phyloP scores from a whole-genome alignment of 78 protist genomes.

The Isochrysis galbana region DNA sequence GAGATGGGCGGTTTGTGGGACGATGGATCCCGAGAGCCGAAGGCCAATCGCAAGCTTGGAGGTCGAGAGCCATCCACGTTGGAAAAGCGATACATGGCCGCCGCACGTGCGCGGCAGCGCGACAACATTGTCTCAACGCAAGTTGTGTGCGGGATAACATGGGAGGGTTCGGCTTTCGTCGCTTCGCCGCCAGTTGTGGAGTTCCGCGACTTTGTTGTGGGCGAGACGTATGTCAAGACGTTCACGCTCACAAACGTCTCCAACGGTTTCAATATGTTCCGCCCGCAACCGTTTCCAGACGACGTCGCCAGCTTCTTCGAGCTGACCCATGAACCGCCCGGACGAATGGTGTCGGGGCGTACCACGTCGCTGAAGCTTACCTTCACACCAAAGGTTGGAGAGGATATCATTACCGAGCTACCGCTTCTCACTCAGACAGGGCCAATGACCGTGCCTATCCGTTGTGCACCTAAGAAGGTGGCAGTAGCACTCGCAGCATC shows the following conservation, averaged over 20 bases:
- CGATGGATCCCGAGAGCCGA: not conserved
- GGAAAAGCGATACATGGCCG: not conserved
- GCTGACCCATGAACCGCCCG: constrained; percentile 29
- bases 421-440: constrained; percentile 42
- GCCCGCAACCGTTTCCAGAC: not conserved
- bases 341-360: constrained; percentile 47
- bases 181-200: not conserved
- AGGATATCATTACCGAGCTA: constrained; percentile 36
- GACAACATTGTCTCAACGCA: not conserved
- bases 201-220: constrained; percentile 59
- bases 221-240: not conserved
- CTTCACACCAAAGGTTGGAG: constrained; percentile 48
- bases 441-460: constrained; percentile 18
- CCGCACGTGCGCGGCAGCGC: not conserved
- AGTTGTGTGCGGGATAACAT: constrained; percentile 45
- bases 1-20: not conserved
- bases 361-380: not conserved
- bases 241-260: constrained; percentile 57
- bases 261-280: constrained; percentile 51
- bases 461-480: constrained; percentile 4
- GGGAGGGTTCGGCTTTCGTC: constrained; percentile 40
- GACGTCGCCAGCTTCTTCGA: constrained; percentile 6
- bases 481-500: not conserved
- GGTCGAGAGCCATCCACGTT: not conserved
- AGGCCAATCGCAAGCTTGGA: too few species aligned